Percentiles rank a stretch among this genome's conserved stretches.
phyloP scores from a whole-genome alignment of 352 stramenopile genomes.

The Thraustochytrium sp. region DNA sequence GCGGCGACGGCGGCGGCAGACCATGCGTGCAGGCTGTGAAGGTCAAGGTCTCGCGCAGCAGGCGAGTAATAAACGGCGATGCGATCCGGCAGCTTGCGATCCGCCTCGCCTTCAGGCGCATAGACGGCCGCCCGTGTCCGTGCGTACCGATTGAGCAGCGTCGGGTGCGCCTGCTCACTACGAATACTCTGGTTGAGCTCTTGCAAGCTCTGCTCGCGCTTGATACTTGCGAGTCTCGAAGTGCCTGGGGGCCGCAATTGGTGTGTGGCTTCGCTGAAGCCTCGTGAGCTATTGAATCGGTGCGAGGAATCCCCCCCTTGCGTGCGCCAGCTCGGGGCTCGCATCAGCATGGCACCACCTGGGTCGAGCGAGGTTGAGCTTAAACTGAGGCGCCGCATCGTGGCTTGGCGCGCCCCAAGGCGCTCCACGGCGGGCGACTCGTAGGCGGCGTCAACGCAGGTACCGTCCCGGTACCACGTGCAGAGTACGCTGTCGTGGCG shows the following conservation, averaged over 20 bases:
- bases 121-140: not conserved
- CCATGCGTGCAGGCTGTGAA: too few species aligned
- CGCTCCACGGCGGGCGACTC: not conserved
- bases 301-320: too few species aligned
- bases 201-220: not conserved
- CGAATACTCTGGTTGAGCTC: not conserved
- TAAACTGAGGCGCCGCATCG: not conserved
- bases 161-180: not conserved
- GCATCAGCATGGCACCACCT: too few species aligned
- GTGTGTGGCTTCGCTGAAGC: not conserved
- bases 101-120: not conserved
- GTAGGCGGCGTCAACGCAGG: not conserved
- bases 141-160: not conserved
- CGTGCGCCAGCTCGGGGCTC: too few species aligned
- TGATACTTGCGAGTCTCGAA: not conserved
- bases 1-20: too few species aligned
- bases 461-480: not conserved
- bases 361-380: not conserved
- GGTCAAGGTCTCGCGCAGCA: not conserved
- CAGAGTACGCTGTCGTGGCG: not conserved
- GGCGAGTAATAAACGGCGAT: not conserved
- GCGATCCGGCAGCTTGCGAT: not conserved
- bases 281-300: not conserved
- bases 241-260: not conserved
- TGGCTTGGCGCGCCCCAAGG: not conserved